Evolutionary conservation across 139 green algal species (phyloP), one percentile per base, ranked within the genome.

Genomic region (Spirogloea muscicola): DNA sequence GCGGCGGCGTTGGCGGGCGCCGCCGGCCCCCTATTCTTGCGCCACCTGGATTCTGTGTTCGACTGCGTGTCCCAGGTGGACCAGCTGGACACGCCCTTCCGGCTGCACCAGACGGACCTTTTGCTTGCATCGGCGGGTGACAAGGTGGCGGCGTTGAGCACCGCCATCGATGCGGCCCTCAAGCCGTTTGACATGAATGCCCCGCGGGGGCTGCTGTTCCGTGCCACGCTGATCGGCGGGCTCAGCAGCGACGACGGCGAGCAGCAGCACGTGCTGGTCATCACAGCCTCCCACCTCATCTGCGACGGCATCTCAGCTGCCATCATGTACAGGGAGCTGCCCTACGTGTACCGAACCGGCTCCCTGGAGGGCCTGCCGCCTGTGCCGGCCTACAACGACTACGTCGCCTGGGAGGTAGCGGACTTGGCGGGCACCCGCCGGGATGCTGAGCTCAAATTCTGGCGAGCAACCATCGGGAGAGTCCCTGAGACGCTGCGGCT

Each of bases 231-330:
- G 38, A 74, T 74, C 9, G n/a, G 39, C 31, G n/a, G n/a, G n/a
- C n/a, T n/a, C n/a, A n/a, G n/a, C n/a, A n/a, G n/a, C n/a, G n/a
- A n/a, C n/a, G n/a, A n/a, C n/a, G n/a, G n/a, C n/a, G n/a, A n/a
- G n/a, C n/a, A n/a, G n/a, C n/a, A n/a, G n/a, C n/a, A n/a, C n/a
- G n/a, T n/a, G 0, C 44, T 74, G 16, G 65, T 74, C 27, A 38
- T 58, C 21, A 25, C 66, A 46, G 65, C 34, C 40, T 66, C 65
- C 65, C 65, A 66, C 0, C 52, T 74, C 13, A 74, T 74, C 37
- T 66, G 65, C 38, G 65, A 74, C 6, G 65, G 65, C 4, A 66
- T 74, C 44, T 74, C 65, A 1, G 39, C 65, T 2, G 49, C 65
- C 0, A 13, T 74, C 1, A 66, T 74, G 27, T 74, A 74, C 38